These are phyloP conservation scores for Scutellaria barbata DNA, from an alignment of 257 asterid genomes.

Conservation along the genomic window DNA sequence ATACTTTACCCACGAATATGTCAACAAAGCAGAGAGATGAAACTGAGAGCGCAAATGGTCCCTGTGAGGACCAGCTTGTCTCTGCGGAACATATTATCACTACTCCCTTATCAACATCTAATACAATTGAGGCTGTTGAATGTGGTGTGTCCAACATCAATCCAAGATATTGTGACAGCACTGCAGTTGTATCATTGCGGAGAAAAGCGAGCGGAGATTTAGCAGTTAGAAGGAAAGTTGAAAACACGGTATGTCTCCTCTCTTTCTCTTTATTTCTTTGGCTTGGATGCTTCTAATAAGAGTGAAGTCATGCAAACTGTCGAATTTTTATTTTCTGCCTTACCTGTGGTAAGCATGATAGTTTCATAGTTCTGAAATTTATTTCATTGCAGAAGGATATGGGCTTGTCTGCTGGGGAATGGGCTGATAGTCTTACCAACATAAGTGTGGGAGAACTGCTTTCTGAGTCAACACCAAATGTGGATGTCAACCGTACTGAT, in stretches of 20 bases:
- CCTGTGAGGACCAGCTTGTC: slow-evolving; percentile 37
- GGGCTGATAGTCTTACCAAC: slow-evolving; percentile 94
- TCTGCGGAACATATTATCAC: slow-evolving; percentile 38
- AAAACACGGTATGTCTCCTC: slow-evolving; percentile 52
- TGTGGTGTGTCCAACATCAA: slow-evolving; percentile 40
- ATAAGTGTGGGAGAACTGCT: slow-evolving; percentile 84
- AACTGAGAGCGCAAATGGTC: slow-evolving; percentile 37
- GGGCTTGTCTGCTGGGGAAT: slow-evolving; percentile 66
- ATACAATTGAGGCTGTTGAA: slow-evolving; percentile 37
- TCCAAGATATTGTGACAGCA: slow-evolving; percentile 38
- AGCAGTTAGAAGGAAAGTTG: slow-evolving; percentile 46
- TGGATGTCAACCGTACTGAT: slow-evolving; percentile 48
- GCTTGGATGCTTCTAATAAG: slow-evolving; percentile 5
- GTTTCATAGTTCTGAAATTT: slow-evolving; percentile 26
- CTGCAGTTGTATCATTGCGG: slow-evolving; percentile 36
- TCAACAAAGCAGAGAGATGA: slow-evolving; percentile 44
- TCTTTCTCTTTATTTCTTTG: slow-evolving; percentile 25
- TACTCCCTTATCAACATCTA: slow-evolving; percentile 43
- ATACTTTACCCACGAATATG: slow-evolving; percentile 34
- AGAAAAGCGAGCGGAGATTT: slow-evolving; percentile 46
- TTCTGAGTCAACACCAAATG: slow-evolving; percentile 52
- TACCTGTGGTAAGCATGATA: background rate
- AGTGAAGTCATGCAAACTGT: slow-evolving; percentile 2
- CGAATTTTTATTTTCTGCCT: background rate
- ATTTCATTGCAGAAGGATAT: slow-evolving; percentile 46